Percentiles rank a stretch among this genome's conserved stretches.
Conservation (phyloP, 225 moss, liverwort and hornwort genomes). For the Pleurozium schreberi region DNA sequence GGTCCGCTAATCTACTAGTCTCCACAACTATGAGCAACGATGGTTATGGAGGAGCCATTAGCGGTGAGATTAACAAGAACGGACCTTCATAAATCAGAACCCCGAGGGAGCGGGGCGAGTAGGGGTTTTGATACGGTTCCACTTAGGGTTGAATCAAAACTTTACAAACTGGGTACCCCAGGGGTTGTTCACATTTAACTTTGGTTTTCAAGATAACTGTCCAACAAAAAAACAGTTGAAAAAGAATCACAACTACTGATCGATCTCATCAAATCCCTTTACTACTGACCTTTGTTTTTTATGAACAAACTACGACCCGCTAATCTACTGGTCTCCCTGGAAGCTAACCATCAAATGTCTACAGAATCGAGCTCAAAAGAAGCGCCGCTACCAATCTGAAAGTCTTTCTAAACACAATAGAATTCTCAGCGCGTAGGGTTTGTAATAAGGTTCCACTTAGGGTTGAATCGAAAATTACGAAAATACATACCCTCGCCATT, state of each 20-base stretch:
- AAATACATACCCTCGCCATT: background rate
- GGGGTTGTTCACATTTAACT: background rate
- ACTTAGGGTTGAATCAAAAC: background rate
- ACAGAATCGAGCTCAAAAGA: background rate
- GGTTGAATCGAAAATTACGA: background rate
- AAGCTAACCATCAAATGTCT: background rate
- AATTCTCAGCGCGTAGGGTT: background rate
- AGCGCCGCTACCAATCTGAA: background rate
- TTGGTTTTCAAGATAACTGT: constrained; percentile 54
- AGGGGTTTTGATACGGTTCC: background rate
- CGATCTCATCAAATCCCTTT: background rate
- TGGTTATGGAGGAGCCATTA: background rate
- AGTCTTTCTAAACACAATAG: background rate
- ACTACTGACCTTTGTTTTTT: too few species aligned
- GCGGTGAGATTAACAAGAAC: background rate
- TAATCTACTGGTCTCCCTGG: background rate
- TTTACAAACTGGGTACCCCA: background rate
- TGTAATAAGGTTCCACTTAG: background rate
- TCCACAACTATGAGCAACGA: background rate
- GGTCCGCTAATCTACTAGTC: background rate
- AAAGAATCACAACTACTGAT: background rate
- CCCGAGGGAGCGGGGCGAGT: background rate
- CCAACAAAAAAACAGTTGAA: background rate
- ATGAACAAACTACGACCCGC: too few species aligned
- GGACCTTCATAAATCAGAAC: background rate